phyloP scores from a whole-genome alignment of 441 rosid genomes.

The Euphorbia schlechtendalii region DNA sequence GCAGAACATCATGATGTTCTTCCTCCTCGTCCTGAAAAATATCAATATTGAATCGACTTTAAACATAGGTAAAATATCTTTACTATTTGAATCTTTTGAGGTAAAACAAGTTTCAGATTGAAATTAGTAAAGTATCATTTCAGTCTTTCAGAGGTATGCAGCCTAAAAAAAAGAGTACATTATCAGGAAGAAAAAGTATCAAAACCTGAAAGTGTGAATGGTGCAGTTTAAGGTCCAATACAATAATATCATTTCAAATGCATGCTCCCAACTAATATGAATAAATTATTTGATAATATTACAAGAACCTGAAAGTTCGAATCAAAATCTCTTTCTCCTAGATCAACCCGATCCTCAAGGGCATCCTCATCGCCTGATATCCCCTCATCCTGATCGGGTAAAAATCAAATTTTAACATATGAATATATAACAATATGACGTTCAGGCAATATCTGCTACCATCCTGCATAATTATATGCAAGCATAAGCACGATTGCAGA shows the following conservation, averaged over 20 bases:
- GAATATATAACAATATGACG: not conserved
- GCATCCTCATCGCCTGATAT: not conserved
- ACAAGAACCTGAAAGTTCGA: slow-evolving; percentile 28
- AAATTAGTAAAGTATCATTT: not conserved
- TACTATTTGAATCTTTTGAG: not conserved
- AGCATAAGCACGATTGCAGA: not conserved
- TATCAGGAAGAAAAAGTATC: not conserved
- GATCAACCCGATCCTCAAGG: slow-evolving; percentile 14
- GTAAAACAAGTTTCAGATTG: slow-evolving; percentile 4
- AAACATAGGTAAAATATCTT: not conserved
- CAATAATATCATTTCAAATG: not conserved
- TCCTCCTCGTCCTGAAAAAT: slow-evolving; percentile 24
- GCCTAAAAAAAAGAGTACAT: not conserved
- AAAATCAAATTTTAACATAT: not conserved
- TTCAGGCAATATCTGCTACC: too few relatives aligned
- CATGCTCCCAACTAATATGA: not conserved
- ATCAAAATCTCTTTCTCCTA: slow-evolving; percentile 21
- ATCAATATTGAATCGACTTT: slow-evolving; percentile 8
- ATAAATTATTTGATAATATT: not conserved
- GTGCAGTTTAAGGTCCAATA: slow-evolving; percentile 7
- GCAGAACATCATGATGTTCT: slow-evolving; percentile 15
- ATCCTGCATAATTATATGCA: not conserved
- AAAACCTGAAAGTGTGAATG: slow-evolving; percentile 33
- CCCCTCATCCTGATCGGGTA: slow-evolving; percentile 10
- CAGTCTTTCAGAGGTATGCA: not conserved